A percentile compares a stretch with the other conserved stretches of the same genome.
These are phyloP conservation scores for Akanthomyces muscarius DNA, from an alignment of 2,329 filamentous ascomycete species.

Conservation along the genomic window DNA sequence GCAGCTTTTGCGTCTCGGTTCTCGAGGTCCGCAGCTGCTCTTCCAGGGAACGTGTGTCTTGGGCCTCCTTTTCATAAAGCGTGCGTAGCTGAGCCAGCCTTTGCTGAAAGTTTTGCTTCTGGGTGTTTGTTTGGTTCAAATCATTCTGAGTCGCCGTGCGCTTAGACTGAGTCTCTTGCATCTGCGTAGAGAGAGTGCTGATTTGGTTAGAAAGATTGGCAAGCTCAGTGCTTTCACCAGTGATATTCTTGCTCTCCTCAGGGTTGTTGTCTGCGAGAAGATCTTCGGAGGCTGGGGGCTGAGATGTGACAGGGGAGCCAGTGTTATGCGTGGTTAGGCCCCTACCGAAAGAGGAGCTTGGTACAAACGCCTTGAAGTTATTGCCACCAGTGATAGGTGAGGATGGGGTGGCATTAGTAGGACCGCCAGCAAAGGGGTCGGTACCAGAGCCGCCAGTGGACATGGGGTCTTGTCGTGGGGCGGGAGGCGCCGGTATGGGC, in stretches of 20 bases:
- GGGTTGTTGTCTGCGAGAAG: slow-evolving; percentile 87
- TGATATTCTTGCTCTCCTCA: slow-evolving; percentile 82
- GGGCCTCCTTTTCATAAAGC: slow-evolving; percentile 90
- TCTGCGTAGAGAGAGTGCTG: slow-evolving; percentile 83
- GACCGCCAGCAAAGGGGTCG: slow-evolving; percentile 59
- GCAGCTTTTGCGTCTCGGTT: slow-evolving; percentile 77
- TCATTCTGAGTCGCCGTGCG: slow-evolving; percentile 76
- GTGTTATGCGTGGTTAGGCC: slow-evolving; percentile 73
- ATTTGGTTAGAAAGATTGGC: slow-evolving; percentile 97
- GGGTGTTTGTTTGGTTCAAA: slow-evolving; percentile 71
- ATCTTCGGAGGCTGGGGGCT: slow-evolving; percentile 65
- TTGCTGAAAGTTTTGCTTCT: slow-evolving; percentile 91
- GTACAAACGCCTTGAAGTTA: slow-evolving; percentile 85
- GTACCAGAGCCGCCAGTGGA: slow-evolving; percentile 70
- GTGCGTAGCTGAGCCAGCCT: slow-evolving; percentile 80
- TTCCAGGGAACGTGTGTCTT: slow-evolving; percentile 78
- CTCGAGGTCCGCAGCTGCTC: slow-evolving; percentile 73
- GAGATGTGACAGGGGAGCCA: slow-evolving; percentile 51
- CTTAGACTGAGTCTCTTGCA: slow-evolving; percentile 87
- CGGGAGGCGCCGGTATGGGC: slow-evolving; percentile 44
- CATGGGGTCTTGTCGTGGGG: slow-evolving; percentile 57
- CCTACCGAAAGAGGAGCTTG: slow-evolving; percentile 88
- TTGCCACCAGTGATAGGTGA: slow-evolving; percentile 40
- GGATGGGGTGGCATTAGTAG: slow-evolving; percentile 52
- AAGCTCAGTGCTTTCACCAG: slow-evolving; percentile 83